Conservation (phyloP, 169 alveolate genomes). For the Plasmodium yoelii region DNA sequence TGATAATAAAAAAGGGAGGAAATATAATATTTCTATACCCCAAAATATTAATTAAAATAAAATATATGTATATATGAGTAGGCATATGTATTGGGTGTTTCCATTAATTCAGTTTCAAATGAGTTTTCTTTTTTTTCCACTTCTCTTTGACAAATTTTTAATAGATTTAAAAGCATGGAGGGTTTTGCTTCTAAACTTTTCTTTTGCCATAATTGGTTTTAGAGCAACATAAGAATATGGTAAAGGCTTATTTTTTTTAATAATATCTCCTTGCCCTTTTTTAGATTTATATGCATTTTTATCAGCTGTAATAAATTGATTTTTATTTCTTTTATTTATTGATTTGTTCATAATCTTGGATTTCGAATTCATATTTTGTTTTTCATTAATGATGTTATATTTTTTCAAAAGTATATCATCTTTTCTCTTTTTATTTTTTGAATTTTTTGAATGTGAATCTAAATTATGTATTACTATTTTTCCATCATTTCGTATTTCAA, state of each 20-base stretch:
- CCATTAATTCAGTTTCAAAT: no score
- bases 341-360: slow-evolving; percentile 9
- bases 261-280: slow-evolving; percentile 76
- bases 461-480: slow-evolving; percentile 36
- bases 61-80: no score
- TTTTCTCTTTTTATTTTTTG: slow-evolving; percentile 21
- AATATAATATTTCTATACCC: no score
- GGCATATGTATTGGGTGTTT: no score
- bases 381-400: slow-evolving; percentile 38
- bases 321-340: slow-evolving; percentile 17
- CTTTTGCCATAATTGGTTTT: slow-evolving; percentile 71
- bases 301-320: slow-evolving; percentile 49
- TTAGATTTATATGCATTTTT: slow-evolving; percentile 67
- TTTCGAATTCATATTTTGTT: slow-evolving; percentile 44
- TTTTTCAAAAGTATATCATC: slow-evolving; percentile 24
- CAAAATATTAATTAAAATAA: no score
- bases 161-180: slow-evolving; percentile 59
- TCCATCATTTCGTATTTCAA: slow-evolving; percentile 50
- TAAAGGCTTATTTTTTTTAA: slow-evolving; percentile 47
- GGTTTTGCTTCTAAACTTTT: slow-evolving; percentile 56
- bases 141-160: slow-evolving; percentile 43
- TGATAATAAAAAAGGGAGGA: no score
- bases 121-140: slow-evolving; percentile 8
- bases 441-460: not conserved
- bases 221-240: slow-evolving; percentile 74